Evolutionary conservation across 2,329 filamentous ascomycete species (phyloP), one percentile per base, ranked within the genome.

Genomic region (Talaromyces sp.): DNA sequence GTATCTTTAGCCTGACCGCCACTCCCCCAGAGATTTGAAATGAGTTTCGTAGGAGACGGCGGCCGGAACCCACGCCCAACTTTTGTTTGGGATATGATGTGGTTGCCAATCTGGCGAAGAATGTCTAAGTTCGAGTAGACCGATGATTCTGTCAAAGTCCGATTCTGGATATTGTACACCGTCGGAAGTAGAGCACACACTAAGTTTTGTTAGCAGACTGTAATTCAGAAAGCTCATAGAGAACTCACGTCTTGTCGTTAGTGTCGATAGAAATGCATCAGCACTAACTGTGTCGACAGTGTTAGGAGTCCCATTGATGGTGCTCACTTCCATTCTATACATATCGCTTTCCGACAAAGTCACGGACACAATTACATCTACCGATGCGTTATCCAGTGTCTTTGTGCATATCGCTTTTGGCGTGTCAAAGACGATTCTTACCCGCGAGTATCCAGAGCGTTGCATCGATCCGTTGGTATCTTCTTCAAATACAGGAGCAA

Each of bases 41-140:
- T 79, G 67, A 96, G 81, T 71, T 97, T 97, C 50, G 95, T 89
- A 0, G 93, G 92, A 0, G 92, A 97, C n/a, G 87, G 84, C 4
- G 86, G 85, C 9, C 93, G 81, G 68, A 89, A 89, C 0, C 85
- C 86, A 56, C 82, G 82, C 37, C 72, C 67, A 25, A 67, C 69
- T 10, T 84, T 82, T 70, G 84, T 88, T 66, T 86, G 84, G 0
- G 82, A 80, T 40, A 86, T 82, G 33, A 84, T 78, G 19, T 83
- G 78, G 40, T 89, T 78, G 48, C 81, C 82, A 22, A 96, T 76
- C 3, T 85, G 84, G 35, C 87, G 86, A 28, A 96, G 78, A 2
- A 89, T 84, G 61, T 91, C 91, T 46, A 86, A 85, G 67, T 96
- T 89, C 63, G 89, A 90, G 10, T 86, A 86, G 3, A 96, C 81